Conservation (phyloP, 805 yeast genomes). For the Yamadazyma insecticola region DNA sequence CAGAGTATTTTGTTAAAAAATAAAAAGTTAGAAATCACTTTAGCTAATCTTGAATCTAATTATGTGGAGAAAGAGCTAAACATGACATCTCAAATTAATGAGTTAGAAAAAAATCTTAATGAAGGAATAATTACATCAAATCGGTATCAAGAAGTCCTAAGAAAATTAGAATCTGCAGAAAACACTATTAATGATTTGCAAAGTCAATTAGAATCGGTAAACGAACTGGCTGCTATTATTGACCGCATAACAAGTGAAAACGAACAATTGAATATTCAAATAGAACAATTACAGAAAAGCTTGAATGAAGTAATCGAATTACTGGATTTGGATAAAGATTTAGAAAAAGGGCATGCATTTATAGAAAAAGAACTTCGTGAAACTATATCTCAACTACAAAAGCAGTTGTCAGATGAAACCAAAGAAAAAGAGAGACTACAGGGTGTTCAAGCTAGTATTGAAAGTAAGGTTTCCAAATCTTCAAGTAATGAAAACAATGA, state of each 20-base stretch:
- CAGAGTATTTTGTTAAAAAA: constrained; percentile 24
- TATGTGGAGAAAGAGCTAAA: constrained; percentile 4
- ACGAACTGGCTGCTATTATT: constrained; percentile 31
- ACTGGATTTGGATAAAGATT: constrained; percentile 44
- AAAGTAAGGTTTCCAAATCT: too few relatives aligned
- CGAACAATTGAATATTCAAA: constrained; percentile 27
- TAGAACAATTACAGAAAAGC: constrained; percentile 28
- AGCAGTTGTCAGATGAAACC: constrained; percentile 14
- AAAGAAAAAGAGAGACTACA: neutral
- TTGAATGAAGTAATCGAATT: constrained; percentile 46
- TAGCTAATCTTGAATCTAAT: constrained; percentile 13
- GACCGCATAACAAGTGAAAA: constrained; percentile 33
- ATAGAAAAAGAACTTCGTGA: constrained; percentile 40
- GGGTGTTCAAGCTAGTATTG: too few relatives aligned
- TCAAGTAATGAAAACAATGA: too few relatives aligned
- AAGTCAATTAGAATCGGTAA: constrained; percentile 27
- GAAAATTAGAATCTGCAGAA: constrained; percentile 20
- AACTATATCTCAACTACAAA: constrained; percentile 26
- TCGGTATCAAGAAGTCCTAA: constrained; percentile 27
- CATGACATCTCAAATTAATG: constrained; percentile 2
- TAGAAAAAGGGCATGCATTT: constrained; percentile 42
- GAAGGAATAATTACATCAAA: constrained; percentile 12
- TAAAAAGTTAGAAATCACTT: constrained; percentile 37
- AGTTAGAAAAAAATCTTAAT: constrained; percentile 4
- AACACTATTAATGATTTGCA: constrained; percentile 21